Conservation (phyloP, 192 early-diverging fungal genomes). For the Coemansia sp. region DNA sequence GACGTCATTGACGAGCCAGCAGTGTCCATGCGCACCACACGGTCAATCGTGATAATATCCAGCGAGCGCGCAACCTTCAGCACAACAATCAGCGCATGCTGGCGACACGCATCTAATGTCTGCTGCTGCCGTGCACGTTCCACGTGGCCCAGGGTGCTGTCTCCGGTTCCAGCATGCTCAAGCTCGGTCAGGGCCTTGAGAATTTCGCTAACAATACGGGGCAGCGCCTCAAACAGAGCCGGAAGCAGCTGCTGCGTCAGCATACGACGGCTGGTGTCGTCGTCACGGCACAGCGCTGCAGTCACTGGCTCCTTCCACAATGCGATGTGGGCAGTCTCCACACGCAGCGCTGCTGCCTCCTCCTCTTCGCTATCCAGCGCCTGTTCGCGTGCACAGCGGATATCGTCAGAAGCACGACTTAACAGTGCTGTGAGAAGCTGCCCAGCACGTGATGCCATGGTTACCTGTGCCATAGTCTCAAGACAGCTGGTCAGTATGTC, state of each 20-base stretch:
- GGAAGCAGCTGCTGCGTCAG: slow-evolving; percentile 38
- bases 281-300: slow-evolving; percentile 39
- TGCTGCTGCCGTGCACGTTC: slow-evolving; percentile 19
- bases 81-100: slow-evolving; percentile 52
- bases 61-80: slow-evolving; percentile 38
- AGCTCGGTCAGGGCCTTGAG: slow-evolving; percentile 16
- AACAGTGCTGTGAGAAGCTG: slow-evolving; percentile 49
- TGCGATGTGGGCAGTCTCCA: slow-evolving; percentile 25
- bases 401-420: slow-evolving; percentile 17
- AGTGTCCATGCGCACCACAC: slow-evolving; percentile 19
- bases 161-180: not conserved
- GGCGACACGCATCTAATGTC: slow-evolving; percentile 22
- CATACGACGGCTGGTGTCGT: slow-evolving; percentile 46
- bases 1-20: not conserved
- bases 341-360: not conserved
- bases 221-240: slow-evolving; percentile 19
- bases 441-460: slow-evolving; percentile 53
- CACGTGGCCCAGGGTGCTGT: slow-evolving; percentile 9
- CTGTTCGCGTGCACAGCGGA: not conserved
- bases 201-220: slow-evolving; percentile 22
- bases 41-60: slow-evolving; percentile 36
- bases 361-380: not conserved
- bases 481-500: slow-evolving; percentile 64
- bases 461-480: slow-evolving; percentile 57
- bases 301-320: slow-evolving; percentile 30